Percentiles rank a stretch among this genome's conserved stretches.
phyloP scores from a whole-genome alignment of 345 rosid species.

The Tarenaya hassleriana region DNA sequence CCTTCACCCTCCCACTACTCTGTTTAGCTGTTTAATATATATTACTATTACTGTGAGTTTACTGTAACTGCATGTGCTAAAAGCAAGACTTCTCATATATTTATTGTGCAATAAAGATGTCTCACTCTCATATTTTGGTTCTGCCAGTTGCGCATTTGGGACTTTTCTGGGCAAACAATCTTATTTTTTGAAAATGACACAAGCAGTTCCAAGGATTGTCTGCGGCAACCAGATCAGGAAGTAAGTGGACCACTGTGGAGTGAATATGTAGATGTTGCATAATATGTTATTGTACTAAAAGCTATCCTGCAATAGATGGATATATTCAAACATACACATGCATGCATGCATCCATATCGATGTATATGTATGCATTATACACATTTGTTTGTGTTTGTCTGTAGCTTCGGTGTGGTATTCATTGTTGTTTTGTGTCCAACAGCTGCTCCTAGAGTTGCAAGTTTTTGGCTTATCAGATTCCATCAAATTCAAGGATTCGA shows the following conservation, averaged over 20 bases:
- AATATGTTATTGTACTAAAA: neutral
- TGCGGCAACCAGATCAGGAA: constrained; percentile 71
- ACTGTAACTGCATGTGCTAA: too few relatives aligned
- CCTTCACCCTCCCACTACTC: too few relatives aligned
- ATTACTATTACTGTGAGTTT: too few relatives aligned
- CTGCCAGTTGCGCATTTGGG: constrained; percentile 83
- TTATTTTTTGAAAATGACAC: constrained; percentile 48
- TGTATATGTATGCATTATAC: too few relatives aligned
- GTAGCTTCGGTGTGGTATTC: constrained; percentile 4
- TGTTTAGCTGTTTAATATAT: constrained; percentile 1
- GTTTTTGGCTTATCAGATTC: constrained; percentile 94
- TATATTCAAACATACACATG: too few relatives aligned
- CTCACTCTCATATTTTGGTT: constrained; percentile 7
- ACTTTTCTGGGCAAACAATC: constrained; percentile 77
- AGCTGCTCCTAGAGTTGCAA: constrained; percentile 88
- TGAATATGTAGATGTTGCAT: too few relatives aligned
- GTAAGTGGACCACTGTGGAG: constrained; percentile 38
- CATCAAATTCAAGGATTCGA: constrained; percentile 65
- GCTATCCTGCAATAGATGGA: too few relatives aligned
- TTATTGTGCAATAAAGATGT: too few relatives aligned
- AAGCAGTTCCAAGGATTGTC: constrained; percentile 49
- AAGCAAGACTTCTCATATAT: too few relatives aligned
- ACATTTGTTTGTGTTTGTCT: neutral
- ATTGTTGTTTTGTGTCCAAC: constrained; percentile 26
- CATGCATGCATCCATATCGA: too few relatives aligned